phyloP scores from a whole-genome alignment of 140 eudicot genomes.

The Erigeron philadelphicus region DNA sequence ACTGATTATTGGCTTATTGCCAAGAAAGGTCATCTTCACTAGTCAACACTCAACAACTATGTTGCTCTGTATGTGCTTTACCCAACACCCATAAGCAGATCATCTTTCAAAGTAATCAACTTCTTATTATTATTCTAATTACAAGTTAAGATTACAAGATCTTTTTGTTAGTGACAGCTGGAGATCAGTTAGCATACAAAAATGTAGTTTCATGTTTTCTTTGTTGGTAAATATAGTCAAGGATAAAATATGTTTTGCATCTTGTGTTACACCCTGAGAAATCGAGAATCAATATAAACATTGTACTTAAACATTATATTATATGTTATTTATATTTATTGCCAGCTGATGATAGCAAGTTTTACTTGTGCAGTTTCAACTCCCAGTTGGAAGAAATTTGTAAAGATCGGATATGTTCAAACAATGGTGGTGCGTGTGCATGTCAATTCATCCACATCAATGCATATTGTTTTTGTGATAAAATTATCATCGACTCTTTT shows the following conservation, averaged over 20 bases:
- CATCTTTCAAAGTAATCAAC: too few species aligned
- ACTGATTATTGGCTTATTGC: too few species aligned
- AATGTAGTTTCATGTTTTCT: neutral
- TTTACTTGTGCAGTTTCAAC: constrained; percentile 22
- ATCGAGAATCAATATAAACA: neutral
- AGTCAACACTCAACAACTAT: too few species aligned
- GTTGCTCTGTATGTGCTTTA: too few species aligned
- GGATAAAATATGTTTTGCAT: neutral
- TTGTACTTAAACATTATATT: neutral
- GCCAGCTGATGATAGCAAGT: neutral
- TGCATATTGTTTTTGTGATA: constrained; percentile 25
- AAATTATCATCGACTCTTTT: constrained; percentile 13
- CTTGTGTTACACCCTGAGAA: neutral
- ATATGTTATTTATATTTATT: neutral
- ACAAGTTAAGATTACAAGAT: neutral
- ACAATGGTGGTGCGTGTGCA: constrained; percentile 20
- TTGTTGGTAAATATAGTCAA: too few species aligned
- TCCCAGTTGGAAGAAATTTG: constrained; percentile 27
- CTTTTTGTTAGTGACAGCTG: constrained; percentile 1
- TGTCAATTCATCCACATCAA: constrained; percentile 9
- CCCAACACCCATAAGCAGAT: too few species aligned
- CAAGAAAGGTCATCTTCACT: too few species aligned
- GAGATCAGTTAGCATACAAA: neutral
- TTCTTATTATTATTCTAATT: too few species aligned
- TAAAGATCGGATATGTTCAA: constrained; percentile 25